These are phyloP conservation scores for Volvox carteri DNA, from an alignment of 163 green algal species.

Conservation along the genomic window DNA sequence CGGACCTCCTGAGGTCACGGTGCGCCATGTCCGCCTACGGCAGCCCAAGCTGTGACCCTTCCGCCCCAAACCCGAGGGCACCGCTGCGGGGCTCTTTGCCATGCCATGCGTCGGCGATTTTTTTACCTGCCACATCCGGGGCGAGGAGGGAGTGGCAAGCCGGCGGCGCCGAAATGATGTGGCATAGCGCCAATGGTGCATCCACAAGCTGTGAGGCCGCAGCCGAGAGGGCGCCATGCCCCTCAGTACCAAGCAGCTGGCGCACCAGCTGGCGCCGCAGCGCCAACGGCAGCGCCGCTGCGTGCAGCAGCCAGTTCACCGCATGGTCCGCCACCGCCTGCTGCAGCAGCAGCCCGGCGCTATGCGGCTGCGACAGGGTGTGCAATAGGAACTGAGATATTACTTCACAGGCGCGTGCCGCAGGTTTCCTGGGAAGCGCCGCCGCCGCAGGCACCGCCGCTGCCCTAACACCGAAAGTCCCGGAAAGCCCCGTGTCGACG, in stretches of 20 bases:
- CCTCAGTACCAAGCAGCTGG: constrained; percentile 34
- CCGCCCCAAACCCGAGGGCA: too few species aligned
- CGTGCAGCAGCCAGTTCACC: constrained; percentile 21
- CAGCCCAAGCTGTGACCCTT: too few species aligned
- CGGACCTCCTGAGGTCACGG: too few species aligned
- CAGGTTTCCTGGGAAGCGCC: background rate
- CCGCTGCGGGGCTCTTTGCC: too few species aligned
- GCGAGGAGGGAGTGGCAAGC: constrained; percentile 33
- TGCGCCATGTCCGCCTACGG: too few species aligned
- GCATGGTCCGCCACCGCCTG: constrained; percentile 34
- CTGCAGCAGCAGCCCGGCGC: constrained; percentile 12
- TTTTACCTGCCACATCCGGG: constrained; percentile 11
- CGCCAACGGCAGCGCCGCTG: constrained; percentile 12
- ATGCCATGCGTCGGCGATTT: too few species aligned
- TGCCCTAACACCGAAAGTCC: background rate
- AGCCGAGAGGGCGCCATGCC: background rate
- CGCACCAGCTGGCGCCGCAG: constrained; percentile 35
- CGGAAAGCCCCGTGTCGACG: background rate
- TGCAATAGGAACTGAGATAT: background rate
- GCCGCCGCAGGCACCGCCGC: background rate
- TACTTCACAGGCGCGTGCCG: background rate
- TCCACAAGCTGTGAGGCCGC: constrained; percentile 4
- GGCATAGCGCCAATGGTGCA: constrained; percentile 41
- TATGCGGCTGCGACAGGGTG: background rate
- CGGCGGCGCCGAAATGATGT: constrained; percentile 47